Percentiles rank a stretch among this genome's conserved stretches.
Conservation (phyloP, 805 yeast genomes). For the fission yeast (Schizosaccharomyces pombe) region DNA sequence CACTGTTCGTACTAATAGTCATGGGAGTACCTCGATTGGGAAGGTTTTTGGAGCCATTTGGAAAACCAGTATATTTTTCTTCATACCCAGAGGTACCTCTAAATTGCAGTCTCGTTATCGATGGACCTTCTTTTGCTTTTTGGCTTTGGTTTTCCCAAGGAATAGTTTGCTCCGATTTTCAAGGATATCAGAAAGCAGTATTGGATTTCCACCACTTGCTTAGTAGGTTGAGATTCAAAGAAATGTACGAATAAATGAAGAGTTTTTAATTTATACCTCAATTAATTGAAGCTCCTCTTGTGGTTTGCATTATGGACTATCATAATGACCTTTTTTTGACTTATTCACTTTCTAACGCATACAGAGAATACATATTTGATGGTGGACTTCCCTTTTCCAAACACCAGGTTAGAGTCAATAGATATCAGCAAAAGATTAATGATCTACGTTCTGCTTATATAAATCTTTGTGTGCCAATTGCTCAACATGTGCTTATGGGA, state of each 20-base stretch:
- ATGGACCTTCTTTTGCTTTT: constrained; percentile 2
- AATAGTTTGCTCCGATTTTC: not conserved
- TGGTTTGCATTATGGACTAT: no score
- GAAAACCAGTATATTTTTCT: not conserved
- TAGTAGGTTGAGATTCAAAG: not conserved
- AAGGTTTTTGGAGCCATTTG: not conserved
- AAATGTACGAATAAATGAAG: not conserved
- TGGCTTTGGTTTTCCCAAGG: not conserved
- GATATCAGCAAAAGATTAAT: not conserved
- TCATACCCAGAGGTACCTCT: not conserved
- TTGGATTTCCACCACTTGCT: not conserved
- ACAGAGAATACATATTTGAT: constrained; percentile 3
- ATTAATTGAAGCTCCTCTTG: no score
- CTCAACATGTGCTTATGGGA: not conserved
- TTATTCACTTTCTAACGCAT: not conserved
- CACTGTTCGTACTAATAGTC: no score
- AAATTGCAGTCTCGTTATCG: not conserved
- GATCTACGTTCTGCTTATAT: not conserved
- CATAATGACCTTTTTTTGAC: no score
- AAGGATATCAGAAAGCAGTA: not conserved
- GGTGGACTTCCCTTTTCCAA: constrained; percentile 2
- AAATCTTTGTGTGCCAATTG: not conserved
- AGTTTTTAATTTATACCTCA: no score
- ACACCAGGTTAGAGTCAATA: not conserved
- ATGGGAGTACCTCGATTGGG: constrained; percentile 2